These are phyloP conservation scores for Tricholomella constricta DNA, from an alignment of 768 basidiomycete genomes.

Conservation along the genomic window DNA sequence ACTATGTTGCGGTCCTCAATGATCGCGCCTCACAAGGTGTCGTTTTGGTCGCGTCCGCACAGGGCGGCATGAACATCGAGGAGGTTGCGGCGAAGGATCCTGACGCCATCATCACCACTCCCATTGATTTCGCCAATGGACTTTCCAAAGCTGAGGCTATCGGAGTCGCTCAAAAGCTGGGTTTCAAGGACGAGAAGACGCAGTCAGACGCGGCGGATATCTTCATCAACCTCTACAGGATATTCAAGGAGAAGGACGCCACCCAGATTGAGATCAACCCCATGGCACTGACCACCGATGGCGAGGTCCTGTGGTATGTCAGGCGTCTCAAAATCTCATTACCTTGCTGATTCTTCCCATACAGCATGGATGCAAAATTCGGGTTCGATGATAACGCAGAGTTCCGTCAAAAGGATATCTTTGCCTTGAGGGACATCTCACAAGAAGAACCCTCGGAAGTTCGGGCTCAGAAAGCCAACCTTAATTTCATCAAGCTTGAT, in stretches of 20 bases:
- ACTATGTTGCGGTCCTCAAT: conserved; percentile 96
- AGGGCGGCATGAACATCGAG: conserved; percentile 99
- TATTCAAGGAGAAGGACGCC: conserved; percentile 99
- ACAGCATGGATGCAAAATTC: conserved; percentile 99
- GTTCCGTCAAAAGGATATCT: conserved; percentile 93
- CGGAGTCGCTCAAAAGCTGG: conserved; percentile 84
- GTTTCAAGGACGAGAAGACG: conserved; percentile 72
- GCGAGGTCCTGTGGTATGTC: conserved; percentile 84
- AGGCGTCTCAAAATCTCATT: conserved; percentile 22
- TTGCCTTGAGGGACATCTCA: conserved; percentile 84
- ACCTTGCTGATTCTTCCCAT: conserved; percentile 7
- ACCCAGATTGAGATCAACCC: conserved; percentile 99
- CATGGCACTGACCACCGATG: conserved; percentile 88
- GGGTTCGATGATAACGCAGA: conserved; percentile 99
- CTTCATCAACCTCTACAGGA: conserved; percentile 91
- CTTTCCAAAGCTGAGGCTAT: conserved; percentile 73
- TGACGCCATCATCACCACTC: conserved; percentile 90
- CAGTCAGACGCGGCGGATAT: conserved; percentile 89
- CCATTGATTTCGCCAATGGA: conserved; percentile 84
- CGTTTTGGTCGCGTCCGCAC: conserved; percentile 89
- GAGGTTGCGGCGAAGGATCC: conserved; percentile 98
- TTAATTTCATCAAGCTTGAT: conserved; percentile 99
- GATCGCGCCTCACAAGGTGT: conserved; percentile 89
- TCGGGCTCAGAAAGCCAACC: conserved; percentile 91
- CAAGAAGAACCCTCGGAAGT: conserved; percentile 99